Base-by-base conservation (phyloP, 176 grass and related monocot genomes). In the Aegilops tauschii region DNA sequence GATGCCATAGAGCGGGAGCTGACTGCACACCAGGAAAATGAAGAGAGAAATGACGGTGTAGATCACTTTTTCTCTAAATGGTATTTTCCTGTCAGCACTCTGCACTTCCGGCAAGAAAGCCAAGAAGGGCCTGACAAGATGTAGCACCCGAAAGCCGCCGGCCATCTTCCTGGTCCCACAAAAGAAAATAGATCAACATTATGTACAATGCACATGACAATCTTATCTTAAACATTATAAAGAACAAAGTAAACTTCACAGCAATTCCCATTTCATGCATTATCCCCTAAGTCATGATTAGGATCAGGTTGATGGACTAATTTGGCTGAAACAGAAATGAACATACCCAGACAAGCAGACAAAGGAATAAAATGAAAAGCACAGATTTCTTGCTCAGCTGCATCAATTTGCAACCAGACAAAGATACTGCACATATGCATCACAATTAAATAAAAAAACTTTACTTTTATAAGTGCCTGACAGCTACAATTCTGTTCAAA, bases 41-140 rank as follows among this genome's bases (percentile, higher is more conserved):
- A 92, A 95, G 47, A 95, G 90, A 21, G 93, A 84, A 73, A 95
- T 92, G n/a, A 95, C 90, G 3, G 93, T 94, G 85, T 94, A 94
- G 37, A 92, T 92, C 58, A 94, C 90, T 87, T 94, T 94, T 83
- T 95, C 93, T 52, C 90, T 90, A 16, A 95, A 95, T 86, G 93
- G 88, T 80, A 95, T 92, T 86, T 90, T 95, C 81, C 90, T 85
- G 40, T 95, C 90, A 77, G 90, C 90, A 88, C 86, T 92, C 76
- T 95, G 93, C 6, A 95, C 93, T 86, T 95, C 93, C 12, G 88
- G 93, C 93, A 95, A 68, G 85, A 95, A 95, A 40, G 93, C 88
- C 73, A 95, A 47, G 80, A 95, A 95, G 34, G 93, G 93, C 83
- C 90, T 88, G 72, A 95, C 93, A 52, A 95, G 93, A 69, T 95